phyloP scores from a whole-genome alignment of 2,329 filamentous ascomycete genomes.

The Chrysosporium keratinophilum region DNA sequence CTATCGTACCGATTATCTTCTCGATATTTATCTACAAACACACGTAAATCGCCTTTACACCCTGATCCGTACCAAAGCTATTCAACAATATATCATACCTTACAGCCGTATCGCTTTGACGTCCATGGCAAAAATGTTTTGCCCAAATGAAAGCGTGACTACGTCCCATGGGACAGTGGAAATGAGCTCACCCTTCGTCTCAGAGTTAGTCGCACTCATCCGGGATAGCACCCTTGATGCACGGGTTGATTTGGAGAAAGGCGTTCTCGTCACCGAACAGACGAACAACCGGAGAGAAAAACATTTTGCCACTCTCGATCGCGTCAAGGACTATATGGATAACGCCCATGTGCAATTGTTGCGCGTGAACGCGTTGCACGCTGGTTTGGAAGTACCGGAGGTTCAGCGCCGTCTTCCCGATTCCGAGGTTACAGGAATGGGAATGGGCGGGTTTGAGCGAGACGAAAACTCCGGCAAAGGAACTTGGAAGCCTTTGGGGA shows the following conservation, averaged over 20 bases:
- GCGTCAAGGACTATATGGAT: conserved; percentile 60
- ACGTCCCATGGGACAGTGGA: conserved; percentile 32
- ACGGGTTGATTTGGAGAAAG: conserved; percentile 73
- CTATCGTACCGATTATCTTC: conserved; percentile 74
- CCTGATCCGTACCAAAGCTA: conserved; percentile 76
- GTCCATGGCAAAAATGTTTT: conserved; percentile 69
- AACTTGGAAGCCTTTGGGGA: neutral
- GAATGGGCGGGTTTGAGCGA: conserved; percentile 36
- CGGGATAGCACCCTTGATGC: conserved; percentile 59
- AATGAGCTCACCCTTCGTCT: conserved; percentile 28
- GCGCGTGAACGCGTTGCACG: conserved; percentile 62
- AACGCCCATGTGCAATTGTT: conserved; percentile 67
- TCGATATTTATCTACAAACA: conserved; percentile 73
- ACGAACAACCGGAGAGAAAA: conserved; percentile 57
- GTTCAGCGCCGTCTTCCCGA: neutral
- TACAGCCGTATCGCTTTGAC: conserved; percentile 78
- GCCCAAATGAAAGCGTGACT: conserved; percentile 50
- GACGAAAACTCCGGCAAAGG: conserved; percentile 48
- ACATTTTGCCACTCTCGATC: conserved; percentile 58
- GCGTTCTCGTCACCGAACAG: conserved; percentile 63
- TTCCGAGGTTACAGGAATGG: neutral
- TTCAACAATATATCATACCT: conserved; percentile 82
- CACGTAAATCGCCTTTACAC: conserved; percentile 63
- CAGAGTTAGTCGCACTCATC: conserved; percentile 71
- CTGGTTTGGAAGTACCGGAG: conserved; percentile 59